Conservation (phyloP, 2,329 filamentous ascomycete species). For the Pyricularia grisea region DNA sequence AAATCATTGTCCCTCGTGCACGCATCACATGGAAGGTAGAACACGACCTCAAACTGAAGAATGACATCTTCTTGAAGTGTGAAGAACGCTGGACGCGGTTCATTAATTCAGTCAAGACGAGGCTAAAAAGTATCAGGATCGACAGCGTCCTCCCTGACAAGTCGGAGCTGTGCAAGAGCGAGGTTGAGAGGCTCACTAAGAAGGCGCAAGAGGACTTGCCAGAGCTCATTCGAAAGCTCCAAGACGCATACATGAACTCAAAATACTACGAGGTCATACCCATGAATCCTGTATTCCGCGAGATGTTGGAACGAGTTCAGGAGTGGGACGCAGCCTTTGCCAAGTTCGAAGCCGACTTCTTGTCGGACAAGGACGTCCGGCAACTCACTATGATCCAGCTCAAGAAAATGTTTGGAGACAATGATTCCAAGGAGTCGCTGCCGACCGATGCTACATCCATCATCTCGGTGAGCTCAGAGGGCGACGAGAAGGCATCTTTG, state of each 20-base stretch:
- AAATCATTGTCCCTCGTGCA: constrained; percentile 85
- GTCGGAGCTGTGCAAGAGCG: constrained; percentile 67
- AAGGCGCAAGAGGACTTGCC: constrained; percentile 78
- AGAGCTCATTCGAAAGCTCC: constrained; percentile 64
- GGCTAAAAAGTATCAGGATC: constrained; percentile 80
- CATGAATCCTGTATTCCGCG: constrained; percentile 77
- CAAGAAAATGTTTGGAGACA: constrained; percentile 89
- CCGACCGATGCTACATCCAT: constrained; percentile 48
- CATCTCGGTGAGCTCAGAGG: constrained; percentile 24
- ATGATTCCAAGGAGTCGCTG: constrained; percentile 71
- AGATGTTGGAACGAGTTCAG: constrained; percentile 85
- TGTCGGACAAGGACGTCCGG: constrained; percentile 94
- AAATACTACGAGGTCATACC: constrained; percentile 97
- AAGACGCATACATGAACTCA: constrained; percentile 84
- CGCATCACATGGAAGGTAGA: constrained; percentile 97
- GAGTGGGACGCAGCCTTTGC: constrained; percentile 89
- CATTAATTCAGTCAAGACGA: constrained; percentile 74
- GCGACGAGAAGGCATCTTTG: constrained; percentile 35
- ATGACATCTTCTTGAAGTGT: constrained; percentile 75
- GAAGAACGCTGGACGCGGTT: constrained; percentile 79
- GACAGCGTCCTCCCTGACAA: constrained; percentile 88
- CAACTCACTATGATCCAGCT: constrained; percentile 86
- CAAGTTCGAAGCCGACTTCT: constrained; percentile 86
- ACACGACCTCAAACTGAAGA: constrained; percentile 84
- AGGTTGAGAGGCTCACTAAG: constrained; percentile 69